Conservation (phyloP, 2,329 filamentous ascomycete genomes). For the Apiospora rasikravindrae region DNA sequence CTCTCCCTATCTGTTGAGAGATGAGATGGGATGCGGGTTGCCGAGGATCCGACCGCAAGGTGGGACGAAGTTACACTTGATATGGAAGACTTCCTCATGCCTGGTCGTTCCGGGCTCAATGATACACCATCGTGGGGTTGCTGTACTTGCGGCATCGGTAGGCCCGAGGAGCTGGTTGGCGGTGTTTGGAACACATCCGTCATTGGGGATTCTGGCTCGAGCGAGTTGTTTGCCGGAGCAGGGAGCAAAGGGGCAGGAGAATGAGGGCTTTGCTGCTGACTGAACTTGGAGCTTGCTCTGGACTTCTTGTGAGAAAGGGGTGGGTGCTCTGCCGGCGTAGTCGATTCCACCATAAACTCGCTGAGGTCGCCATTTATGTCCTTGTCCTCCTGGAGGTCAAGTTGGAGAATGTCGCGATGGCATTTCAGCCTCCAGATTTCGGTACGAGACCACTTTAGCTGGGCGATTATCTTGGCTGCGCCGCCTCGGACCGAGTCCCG, state of each 20-base stretch:
- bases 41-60: slow-evolving; percentile 27
- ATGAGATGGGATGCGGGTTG: slow-evolving; percentile 31
- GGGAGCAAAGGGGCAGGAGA: slow-evolving; percentile 40
- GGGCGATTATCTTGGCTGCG: slow-evolving; percentile 82
- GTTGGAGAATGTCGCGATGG: slow-evolving; percentile 83
- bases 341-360: slow-evolving; percentile 29
- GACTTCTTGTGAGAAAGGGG: slow-evolving; percentile 37
- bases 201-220: slow-evolving; percentile 34
- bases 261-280: slow-evolving; percentile 42
- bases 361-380: slow-evolving; percentile 44
- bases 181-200: slow-evolving; percentile 57
- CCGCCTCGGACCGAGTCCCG: slow-evolving; percentile 85
- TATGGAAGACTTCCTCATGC: slow-evolving; percentile 47
- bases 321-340: slow-evolving; percentile 26
- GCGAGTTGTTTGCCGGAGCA: slow-evolving; percentile 29
- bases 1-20: slow-evolving; percentile 34
- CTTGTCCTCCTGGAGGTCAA: slow-evolving; percentile 84
- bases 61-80: slow-evolving; percentile 49
- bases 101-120: slow-evolving; percentile 41
- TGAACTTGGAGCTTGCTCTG: slow-evolving; percentile 41
- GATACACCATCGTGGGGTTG: slow-evolving; percentile 50
- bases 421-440: slow-evolving; percentile 93
- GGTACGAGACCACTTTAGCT: slow-evolving; percentile 91
- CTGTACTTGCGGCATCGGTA: slow-evolving; percentile 43
- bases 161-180: slow-evolving; percentile 45